phyloP scores from a whole-genome alignment of 2,329 filamentous ascomycete genomes.

The Orbilia brochopaga region DNA sequence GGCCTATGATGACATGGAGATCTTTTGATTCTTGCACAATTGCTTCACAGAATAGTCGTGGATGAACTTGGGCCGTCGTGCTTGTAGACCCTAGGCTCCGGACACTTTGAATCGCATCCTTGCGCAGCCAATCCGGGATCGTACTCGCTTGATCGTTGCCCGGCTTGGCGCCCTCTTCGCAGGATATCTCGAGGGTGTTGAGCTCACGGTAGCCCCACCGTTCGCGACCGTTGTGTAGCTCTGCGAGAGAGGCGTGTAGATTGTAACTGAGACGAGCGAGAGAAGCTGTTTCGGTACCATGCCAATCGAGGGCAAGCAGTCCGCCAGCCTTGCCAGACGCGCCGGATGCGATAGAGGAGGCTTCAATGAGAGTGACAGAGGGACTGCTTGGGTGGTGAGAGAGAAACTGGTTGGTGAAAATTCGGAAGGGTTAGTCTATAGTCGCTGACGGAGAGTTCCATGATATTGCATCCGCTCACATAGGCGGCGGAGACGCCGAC shows the following conservation, averaged over 20 bases:
- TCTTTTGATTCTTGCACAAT: slow-evolving; percentile 59
- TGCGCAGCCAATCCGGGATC: slow-evolving; percentile 30
- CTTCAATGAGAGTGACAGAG: slow-evolving; percentile 84
- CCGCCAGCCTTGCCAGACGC: slow-evolving; percentile 95
- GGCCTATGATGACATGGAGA: slow-evolving; percentile 18
- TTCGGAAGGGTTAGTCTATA: slow-evolving; percentile 2
- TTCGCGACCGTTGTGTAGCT: slow-evolving; percentile 76
- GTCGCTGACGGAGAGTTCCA: too few species aligned
- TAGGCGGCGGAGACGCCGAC: slow-evolving; percentile 47
- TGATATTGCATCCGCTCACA: slow-evolving; percentile 20
- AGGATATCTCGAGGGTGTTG: slow-evolving; percentile 38
- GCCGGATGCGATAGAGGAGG: slow-evolving; percentile 81
- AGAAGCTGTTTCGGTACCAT: slow-evolving; percentile 28
- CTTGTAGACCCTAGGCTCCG: slow-evolving; percentile 23
- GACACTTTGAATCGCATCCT: slow-evolving; percentile 10
- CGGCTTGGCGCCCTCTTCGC: slow-evolving; percentile 16
- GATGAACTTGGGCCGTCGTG: slow-evolving; percentile 87
- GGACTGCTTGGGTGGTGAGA: slow-evolving; percentile 76
- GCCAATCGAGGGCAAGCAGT: slow-evolving; percentile 67
- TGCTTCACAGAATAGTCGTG: slow-evolving; percentile 58
- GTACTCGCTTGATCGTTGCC: background rate
- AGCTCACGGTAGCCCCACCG: slow-evolving; percentile 76
- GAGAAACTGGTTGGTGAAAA: slow-evolving; percentile 58
- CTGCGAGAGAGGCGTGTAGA: slow-evolving; percentile 82
- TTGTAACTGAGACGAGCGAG: slow-evolving; percentile 88